Conservation (phyloP, 164 flowering plant species). For the Cinnamomum chago region DNA sequence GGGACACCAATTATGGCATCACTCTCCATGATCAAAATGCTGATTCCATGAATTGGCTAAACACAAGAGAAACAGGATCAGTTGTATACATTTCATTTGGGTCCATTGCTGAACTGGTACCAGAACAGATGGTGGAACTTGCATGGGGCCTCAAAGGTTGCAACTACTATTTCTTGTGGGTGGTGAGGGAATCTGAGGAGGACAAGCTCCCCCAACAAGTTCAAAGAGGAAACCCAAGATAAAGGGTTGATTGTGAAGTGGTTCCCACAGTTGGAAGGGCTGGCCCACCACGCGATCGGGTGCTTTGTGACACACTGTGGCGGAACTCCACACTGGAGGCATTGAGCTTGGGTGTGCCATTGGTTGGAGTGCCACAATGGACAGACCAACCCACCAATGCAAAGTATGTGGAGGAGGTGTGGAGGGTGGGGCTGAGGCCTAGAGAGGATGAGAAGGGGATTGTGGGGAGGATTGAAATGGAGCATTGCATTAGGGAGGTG, state of each 20-base stretch:
- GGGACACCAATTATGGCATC: constrained; percentile 20
- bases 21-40: constrained; percentile 13
- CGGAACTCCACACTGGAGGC: constrained; percentile 7
- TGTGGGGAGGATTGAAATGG: background rate
- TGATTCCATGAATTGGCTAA: background rate
- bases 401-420: constrained; percentile 3
- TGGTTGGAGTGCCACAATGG: constrained; percentile 2
- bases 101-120: background rate
- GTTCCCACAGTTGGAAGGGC: constrained; percentile 2
- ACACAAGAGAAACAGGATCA: background rate
- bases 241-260: constrained; percentile 3
- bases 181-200: background rate
- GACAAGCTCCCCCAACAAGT: background rate
- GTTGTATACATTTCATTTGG: constrained; percentile 1
- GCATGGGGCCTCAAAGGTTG: background rate
- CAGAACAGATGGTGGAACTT: background rate
- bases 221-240: background rate
- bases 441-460: background rate
- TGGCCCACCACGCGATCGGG: constrained; percentile 3
- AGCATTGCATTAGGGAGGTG: constrained; percentile 1
- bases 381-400: constrained; percentile 6
- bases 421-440: background rate
- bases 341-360: constrained; percentile 1
- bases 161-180: constrained; percentile 1
- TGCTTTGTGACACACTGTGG: constrained; percentile 8